These are phyloP conservation scores for Naganishia liquefaciens DNA, from an alignment of 1,284 basidiomycete species.

Conservation along the genomic window DNA sequence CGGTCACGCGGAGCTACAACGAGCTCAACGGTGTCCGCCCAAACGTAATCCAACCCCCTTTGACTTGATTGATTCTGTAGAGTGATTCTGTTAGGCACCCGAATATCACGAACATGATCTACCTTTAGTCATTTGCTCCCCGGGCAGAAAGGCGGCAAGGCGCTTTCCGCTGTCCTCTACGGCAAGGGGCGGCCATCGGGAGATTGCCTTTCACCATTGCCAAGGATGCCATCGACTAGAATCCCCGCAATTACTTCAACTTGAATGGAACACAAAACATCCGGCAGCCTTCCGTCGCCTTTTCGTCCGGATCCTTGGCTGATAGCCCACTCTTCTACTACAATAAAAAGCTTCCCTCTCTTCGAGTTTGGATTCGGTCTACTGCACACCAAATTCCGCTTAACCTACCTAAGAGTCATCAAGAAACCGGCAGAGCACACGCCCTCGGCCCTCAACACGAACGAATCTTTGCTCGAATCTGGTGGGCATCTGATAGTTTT, in stretches of 20 bases:
- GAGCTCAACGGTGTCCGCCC: conserved; percentile 62
- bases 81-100: conserved; percentile 37
- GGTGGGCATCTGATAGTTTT: conserved; percentile 32
- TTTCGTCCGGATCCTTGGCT: conserved; percentile 38
- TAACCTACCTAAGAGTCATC: conserved; percentile 62
- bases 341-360: conserved; percentile 64
- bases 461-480: conserved; percentile 35
- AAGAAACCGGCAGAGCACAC: conserved; percentile 41
- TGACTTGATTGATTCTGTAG: conserved; percentile 11
- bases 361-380: conserved; percentile 81
- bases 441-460: conserved; percentile 43
- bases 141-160: conserved; percentile 75
- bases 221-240: conserved; percentile 66
- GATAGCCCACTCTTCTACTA: conserved; percentile 77
- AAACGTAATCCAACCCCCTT: conserved; percentile 57
- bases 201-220: conserved; percentile 81
- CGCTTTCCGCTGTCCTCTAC: conserved; percentile 63
- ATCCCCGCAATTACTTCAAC: conserved; percentile 67
- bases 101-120: conserved; percentile 62
- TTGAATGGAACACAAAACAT: conserved; percentile 65
- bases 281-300: conserved; percentile 41
- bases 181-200: conserved; percentile 69
- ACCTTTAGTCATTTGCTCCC: conserved; percentile 39
- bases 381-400: conserved; percentile 76
- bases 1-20: conserved; percentile 74